Base-by-base conservation (phyloP, 345 rosid genomes). In the Passiflora organensis region DNA sequence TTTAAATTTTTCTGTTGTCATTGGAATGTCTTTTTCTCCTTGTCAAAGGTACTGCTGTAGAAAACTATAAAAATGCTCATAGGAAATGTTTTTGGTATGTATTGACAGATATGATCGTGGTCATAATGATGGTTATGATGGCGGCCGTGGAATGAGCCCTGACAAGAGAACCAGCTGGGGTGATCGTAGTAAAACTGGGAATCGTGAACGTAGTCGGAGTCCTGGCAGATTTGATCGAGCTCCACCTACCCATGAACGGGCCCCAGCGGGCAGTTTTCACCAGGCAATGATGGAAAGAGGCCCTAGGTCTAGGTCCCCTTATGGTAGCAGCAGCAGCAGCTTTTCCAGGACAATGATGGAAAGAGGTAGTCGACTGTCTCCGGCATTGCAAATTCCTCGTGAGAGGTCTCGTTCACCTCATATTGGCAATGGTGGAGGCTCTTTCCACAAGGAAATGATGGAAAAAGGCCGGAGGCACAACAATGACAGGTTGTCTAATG, bases 231-330 rank as follows among this genome's bases (percentile, higher is more conserved):
- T 49, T 63, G 69, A 71, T 19, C 63, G 65, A 57, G 67, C 37
- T 53, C 66, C 75, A 24, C 68, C 75, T 1, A 67, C 66, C 14
- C 78, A 71, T 32, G 67, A 46, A 42, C 61, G 60, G 54, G 75
- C 90, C 17, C 80, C 87, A 28, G 76, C 66, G 10, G 80, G 74
- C 32, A 80, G 91, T 67, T 86, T 83, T 73, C 96, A 89, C 61
- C 89, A 76, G 78, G 24, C 68, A 24, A 85, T 83, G 89, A 76
- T 76, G 80, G 85, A 68, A 51, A 72, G 71, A 28, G 69, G 44
- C 18, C 58, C 18, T 13, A 46, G 23, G 50, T 46, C 50, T 3
- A 46, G 50, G 21, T 46, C 50, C 28, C 41, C 47, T 37, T 18
- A 42, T 37, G 44, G 58, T 1, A 34, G 58, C 12, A 48, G 8